phyloP scores from a whole-genome alignment of 2,329 filamentous ascomycete species.

The Colletotrichum karsti region DNA sequence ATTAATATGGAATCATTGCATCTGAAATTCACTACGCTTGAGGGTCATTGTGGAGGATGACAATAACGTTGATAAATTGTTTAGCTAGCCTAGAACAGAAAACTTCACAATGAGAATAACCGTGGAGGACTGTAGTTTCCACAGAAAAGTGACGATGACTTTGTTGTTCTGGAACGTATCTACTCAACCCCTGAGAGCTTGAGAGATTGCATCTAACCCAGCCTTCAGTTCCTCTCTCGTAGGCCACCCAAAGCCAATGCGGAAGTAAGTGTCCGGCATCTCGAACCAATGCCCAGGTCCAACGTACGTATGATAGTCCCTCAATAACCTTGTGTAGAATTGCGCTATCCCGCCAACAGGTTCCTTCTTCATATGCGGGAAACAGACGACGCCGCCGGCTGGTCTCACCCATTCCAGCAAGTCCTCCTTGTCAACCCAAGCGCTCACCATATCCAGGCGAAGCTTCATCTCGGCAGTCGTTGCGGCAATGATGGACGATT shows the following conservation, averaged over 20 bases:
- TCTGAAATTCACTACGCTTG: too few relatives aligned
- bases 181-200: not conserved
- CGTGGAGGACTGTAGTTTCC: too few relatives aligned
- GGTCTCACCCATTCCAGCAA: slow-evolving; percentile 35
- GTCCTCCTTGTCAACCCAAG: slow-evolving; percentile 34
- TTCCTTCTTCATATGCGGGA: slow-evolving; percentile 33
- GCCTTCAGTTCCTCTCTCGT: slow-evolving; percentile 31
- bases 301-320: slow-evolving; percentile 32
- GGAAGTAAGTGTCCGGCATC: slow-evolving; percentile 32
- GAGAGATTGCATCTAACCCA: slow-evolving; percentile 32
- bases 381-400: slow-evolving; percentile 34
- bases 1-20: too few relatives aligned
- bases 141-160: too few relatives aligned
- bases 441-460: slow-evolving; percentile 31
- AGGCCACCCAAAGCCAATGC: slow-evolving; percentile 36
- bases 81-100: too few relatives aligned
- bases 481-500: not conserved
- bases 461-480: slow-evolving; percentile 30
- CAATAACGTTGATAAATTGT: too few relatives aligned
- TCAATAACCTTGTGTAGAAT: slow-evolving; percentile 32
- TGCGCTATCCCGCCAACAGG: slow-evolving; percentile 26
- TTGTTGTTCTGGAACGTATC: too few relatives aligned
- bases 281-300: slow-evolving; percentile 36
- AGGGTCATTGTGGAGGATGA: too few relatives aligned
- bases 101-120: too few relatives aligned